These are phyloP conservation scores for Magnolia officinalis DNA, from an alignment of 164 flowering plant genomes.

Conservation along the genomic window DNA sequence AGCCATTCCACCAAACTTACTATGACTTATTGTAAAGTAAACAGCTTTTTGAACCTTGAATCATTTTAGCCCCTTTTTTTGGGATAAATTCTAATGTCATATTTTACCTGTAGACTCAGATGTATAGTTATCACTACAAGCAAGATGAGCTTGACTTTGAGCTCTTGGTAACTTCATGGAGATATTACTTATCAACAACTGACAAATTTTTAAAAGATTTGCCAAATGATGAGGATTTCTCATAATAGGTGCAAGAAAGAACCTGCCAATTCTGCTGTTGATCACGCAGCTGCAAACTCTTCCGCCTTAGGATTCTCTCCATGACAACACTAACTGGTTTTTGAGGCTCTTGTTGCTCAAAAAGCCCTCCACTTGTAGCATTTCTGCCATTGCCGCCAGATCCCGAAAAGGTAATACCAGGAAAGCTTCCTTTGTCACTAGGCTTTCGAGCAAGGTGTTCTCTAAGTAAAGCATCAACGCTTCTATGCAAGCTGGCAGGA, in stretches of 20 bases:
- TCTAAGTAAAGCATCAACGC: constrained; percentile 57
- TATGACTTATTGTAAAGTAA: too few species aligned
- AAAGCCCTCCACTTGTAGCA: constrained; percentile 59
- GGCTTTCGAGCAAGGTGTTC: constrained; percentile 55
- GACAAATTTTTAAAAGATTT: too few species aligned
- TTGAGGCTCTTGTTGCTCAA: constrained; percentile 59
- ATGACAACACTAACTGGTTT: constrained; percentile 37
- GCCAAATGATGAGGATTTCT: too few species aligned
- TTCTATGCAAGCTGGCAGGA: constrained; percentile 49
- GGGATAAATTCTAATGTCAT: too few species aligned
- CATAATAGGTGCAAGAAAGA: constrained; percentile 9
- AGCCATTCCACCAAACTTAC: too few species aligned
- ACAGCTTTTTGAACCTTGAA: too few species aligned
- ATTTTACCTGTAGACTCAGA: too few species aligned
- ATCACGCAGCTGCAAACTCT: constrained; percentile 58
- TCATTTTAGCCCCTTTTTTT: too few species aligned
- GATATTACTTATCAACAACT: too few species aligned
- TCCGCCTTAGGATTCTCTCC: constrained; percentile 54
- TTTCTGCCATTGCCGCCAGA: constrained; percentile 51
- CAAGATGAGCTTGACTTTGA: too few species aligned
- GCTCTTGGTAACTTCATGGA: too few species aligned
- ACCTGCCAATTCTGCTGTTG: constrained; percentile 92
- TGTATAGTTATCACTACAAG: too few species aligned
- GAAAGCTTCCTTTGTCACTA: constrained; percentile 24
- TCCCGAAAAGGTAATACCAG: constrained; percentile 39